Base-by-base conservation (phyloP, 1,139 yeast species). In the Yamadazyma songkhlaensis region DNA sequence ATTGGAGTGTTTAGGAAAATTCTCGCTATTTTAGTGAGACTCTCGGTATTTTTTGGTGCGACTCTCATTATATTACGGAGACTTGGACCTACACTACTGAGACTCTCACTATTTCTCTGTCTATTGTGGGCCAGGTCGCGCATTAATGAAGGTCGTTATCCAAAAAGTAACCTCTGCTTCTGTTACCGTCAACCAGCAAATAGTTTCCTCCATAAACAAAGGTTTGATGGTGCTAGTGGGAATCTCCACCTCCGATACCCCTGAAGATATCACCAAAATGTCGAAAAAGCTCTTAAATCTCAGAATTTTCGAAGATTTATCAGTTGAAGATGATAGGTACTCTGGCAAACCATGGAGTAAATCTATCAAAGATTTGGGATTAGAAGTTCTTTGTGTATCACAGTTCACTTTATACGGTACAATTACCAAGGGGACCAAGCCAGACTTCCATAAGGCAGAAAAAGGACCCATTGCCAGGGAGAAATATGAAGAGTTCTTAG, bases 401-500 rank as follows among this genome's bases (percentile, higher is more conserved):
- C 98, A 90, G 55, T 90, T 90, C 62, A 90, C 98, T 0, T 68
- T 90, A 28, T 79, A 84, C 55, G 97, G 89, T 0, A 83, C 78
- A 24, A 77, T 92, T 15, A 84, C 79, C 50, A 90, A 90, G 58
- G 97, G 97, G 4, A 76, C 95, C 5, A 90, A 89, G 54, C 97
- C 97, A 0, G 97, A 90, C 53, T 89, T 90, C 59, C 97, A 90
- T 55, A 68, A 69, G 42, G 97, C 97, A 0, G 95, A 89, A 38
- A 85, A 84, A 59, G 96, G 89, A 0, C 77, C 70, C n/a, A 59
- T 71, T 1, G 97, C 97, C 0, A 63, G 66, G 23, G 77, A 67
- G 11, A 61, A 88, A 39, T 92, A 89, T 55, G 74, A 82, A n/a
- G 53, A 57, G 32, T 85, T 89, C 40, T 61, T 87, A 43, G 48